A percentile compares a stretch with the other conserved stretches of the same genome.
phyloP scores from a whole-genome alignment of 148 eudicot genomes.

The Silene uniflora region DNA sequence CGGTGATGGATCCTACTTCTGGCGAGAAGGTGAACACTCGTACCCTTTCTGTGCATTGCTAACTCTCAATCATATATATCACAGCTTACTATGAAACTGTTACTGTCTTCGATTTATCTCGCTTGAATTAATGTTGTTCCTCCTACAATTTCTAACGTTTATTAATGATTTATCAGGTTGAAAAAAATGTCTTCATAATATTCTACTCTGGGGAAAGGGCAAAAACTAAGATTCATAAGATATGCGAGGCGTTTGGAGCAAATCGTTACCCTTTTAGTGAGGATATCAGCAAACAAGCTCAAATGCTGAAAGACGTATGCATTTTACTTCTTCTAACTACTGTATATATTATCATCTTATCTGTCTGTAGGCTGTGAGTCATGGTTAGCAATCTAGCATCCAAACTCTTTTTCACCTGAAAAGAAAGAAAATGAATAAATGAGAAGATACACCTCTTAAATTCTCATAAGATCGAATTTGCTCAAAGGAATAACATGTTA shows the following conservation, averaged over 20 bases:
- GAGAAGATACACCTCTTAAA: not conserved
- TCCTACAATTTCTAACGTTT: not conserved
- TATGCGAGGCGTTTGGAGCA: slow-evolving; percentile 98
- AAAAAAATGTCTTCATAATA: slow-evolving; percentile 80
- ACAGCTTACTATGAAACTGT: not conserved
- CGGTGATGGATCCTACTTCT: slow-evolving; percentile 80
- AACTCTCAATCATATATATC: not conserved
- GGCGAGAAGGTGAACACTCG: slow-evolving; percentile 67
- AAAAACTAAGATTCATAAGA: slow-evolving; percentile 77
- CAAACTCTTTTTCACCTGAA: not conserved
- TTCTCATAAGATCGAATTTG: no score
- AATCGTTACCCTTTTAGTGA: slow-evolving; percentile 85
- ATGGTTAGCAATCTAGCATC: not conserved
- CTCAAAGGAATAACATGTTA: not conserved
- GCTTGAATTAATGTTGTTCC: not conserved
- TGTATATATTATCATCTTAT: no score
- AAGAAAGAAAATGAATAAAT: not conserved
- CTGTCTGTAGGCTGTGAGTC: no score
- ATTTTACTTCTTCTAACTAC: slow-evolving; percentile 1
- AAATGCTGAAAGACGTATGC: slow-evolving; percentile 78
- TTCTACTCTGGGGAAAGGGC: slow-evolving; percentile 96
- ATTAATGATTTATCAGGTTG: slow-evolving; percentile 49
- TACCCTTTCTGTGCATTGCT: slow-evolving; percentile 11
- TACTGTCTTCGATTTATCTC: not conserved
- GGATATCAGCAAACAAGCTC: slow-evolving; percentile 72